Evolutionary conservation across 2,329 filamentous ascomycete genomes (phyloP).

Genomic region (Tolypocladium album): DNA sequence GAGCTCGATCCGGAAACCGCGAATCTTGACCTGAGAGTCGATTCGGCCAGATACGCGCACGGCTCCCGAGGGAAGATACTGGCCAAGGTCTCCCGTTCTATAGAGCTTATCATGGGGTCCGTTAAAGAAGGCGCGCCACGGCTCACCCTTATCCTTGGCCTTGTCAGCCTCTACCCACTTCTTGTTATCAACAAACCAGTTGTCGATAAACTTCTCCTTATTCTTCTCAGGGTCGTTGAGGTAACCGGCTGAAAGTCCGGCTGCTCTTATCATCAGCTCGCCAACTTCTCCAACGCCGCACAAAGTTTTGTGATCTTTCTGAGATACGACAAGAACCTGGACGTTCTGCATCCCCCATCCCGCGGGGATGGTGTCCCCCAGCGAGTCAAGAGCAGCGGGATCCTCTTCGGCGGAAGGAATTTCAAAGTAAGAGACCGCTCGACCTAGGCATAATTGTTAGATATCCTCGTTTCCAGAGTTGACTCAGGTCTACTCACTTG

Average conservation of each 20-base stretch:
- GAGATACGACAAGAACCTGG: slow-evolving; percentile 75
- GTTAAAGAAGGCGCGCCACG: slow-evolving; percentile 69
- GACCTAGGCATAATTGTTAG: too few species aligned
- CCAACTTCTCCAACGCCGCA: slow-evolving; percentile 76
- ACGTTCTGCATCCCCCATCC: slow-evolving; percentile 83
- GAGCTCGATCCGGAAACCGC: slow-evolving; percentile 90
- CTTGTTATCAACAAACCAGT: slow-evolving; percentile 74
- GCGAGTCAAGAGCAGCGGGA: slow-evolving; percentile 33
- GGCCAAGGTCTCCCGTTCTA: slow-evolving; percentile 75
- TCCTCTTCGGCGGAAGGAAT: slow-evolving; percentile 29
- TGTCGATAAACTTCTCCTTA: slow-evolving; percentile 65
- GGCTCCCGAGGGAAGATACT: slow-evolving; percentile 57
- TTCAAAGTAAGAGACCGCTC: too few species aligned
- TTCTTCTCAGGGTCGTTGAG: slow-evolving; percentile 50
- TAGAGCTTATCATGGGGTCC: slow-evolving; percentile 83
- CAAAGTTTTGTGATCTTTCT: slow-evolving; percentile 51
- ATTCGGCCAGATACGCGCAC: slow-evolving; percentile 71
- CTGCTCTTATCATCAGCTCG: slow-evolving; percentile 74
- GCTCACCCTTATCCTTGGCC: slow-evolving; percentile 44
- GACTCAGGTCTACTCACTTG: slow-evolving; percentile 28
- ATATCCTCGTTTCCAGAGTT: too few species aligned
- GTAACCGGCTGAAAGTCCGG: slow-evolving; percentile 76
- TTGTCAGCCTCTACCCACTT: slow-evolving; percentile 58
- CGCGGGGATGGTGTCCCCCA: slow-evolving; percentile 65
- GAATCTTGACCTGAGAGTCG: slow-evolving; percentile 90